Evolutionary conservation across 2,329 filamentous ascomycete species (phyloP), one percentile per base, ranked within the genome.

Genomic region (Penicillium sp.): DNA sequence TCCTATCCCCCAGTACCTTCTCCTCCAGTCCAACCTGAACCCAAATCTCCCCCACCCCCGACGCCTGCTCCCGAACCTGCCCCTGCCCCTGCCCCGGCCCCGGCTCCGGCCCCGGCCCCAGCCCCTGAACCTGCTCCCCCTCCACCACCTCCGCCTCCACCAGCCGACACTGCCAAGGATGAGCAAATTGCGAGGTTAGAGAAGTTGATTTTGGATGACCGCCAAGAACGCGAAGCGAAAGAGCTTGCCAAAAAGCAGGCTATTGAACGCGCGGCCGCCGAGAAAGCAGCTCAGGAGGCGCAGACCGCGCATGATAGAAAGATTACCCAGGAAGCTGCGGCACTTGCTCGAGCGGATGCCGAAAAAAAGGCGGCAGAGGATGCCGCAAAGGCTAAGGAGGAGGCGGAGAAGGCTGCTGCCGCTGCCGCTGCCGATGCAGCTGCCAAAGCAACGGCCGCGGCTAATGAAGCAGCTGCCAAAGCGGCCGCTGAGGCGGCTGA

Each of bases 111-210:
- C 2, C 52, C 54, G 0, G 38, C 48, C 5, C 49, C 55, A 2
- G 45, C 52, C 10, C 52, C 52, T 8, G 44, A 26, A 12, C 46
- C 50, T 17, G 37, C 48, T 12, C 41, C 50, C 1, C 29, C 17
- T 17, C 22, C 22, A 7, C 53, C 32, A n/a, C 59, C 62, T 3
- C 50, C 59, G 2, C 49, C 52, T 7, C 47, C 43, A 4, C 64
- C 70, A 8, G 65, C 68, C 28, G 78, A 84, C 46, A 74, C 77
- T 2, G 78, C 68, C 6, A 73, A 75, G 52, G 72, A 74, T 40
- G 75, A 77, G 52, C 74, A 84, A 49, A 81, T 84, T 54, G 72
- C 73, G n/a, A 75, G 84, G 49, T 77, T 83, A 53, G 75, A 79
- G 54, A 77, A 84, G 57, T 67, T 87, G 51, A 74, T 77, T 39